Base-by-base conservation (phyloP, 2,329 filamentous ascomycete genomes). In the Neocucurbitaria cava region DNA sequence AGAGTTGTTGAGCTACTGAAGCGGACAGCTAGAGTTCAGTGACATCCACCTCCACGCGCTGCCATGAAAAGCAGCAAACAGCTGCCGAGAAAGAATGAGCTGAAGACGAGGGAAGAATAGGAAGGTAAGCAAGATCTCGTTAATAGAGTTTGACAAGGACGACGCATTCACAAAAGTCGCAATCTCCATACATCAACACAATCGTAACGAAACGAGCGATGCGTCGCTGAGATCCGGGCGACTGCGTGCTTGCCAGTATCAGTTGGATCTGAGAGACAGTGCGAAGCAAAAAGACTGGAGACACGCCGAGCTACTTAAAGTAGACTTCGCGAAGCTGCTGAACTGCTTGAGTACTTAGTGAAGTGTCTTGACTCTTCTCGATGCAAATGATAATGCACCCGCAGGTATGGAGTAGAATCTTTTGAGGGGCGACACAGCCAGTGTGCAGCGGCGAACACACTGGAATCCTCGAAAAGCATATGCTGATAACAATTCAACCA, bases 1-100 rank as follows among this genome's bases (percentile, higher is more conserved):
- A 24, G 48, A 45, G 51, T 39, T 48, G 30, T 44, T 39, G 20
- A 42, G 58, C 40, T 52, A 39, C 17, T 15, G 20, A 39, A 18
- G 45, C n/a, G 10, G 23, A 17, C 30, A 20, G 46, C 45, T 24
- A 17, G 24, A 43, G 24, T 30, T 49, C 36, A 49, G 26, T 42
- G 26, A 49, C 46, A 42, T 49, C 24, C 30, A 23, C 31, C 26
- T 31, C 24, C 41, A 30, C 17, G 26, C 24, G 40, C 41, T n/a
- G 24, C 31, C 41, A 30, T 30, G 26, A 26, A 17, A 24, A 30
- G 23, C 23, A 23, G 40, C 28, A 7, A 42, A 42, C 13, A 26
- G 23, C 13, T 28, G 21, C 40, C 1, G 21, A 3, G 40, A 26
- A 23, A 11, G 17, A 24, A 18, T 15, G 13, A 43, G 13, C 41